Evolutionary conservation across 2,329 filamentous ascomycete genomes (phyloP).

Genomic region (Claviceps sorghi): DNA sequence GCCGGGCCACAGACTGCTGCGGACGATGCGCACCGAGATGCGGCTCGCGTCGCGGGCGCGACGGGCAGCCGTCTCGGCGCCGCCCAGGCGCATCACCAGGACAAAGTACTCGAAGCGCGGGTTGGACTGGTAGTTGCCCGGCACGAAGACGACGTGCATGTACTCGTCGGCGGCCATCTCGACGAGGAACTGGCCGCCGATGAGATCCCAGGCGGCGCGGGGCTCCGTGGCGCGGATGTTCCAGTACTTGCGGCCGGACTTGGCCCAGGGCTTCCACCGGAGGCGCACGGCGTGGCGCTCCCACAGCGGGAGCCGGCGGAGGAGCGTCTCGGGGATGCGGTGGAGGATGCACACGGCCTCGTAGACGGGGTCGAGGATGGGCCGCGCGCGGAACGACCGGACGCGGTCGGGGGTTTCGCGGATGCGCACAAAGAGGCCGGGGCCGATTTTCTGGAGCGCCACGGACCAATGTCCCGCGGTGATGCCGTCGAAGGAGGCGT

Average conservation of each 20-base stretch:
- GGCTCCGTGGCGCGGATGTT: constrained; percentile 1
- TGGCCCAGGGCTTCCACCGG: constrained; percentile 1
- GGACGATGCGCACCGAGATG: not conserved
- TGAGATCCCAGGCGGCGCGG: not conserved
- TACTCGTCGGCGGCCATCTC: constrained; percentile 1
- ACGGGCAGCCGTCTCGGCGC: not conserved
- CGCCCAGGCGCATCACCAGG: not conserved
- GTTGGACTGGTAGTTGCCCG: not conserved
- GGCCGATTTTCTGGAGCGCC: not conserved
- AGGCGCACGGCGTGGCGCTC: constrained; percentile 1
- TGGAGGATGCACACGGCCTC: not conserved
- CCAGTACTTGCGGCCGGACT: not conserved
- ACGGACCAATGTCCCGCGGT: not conserved
- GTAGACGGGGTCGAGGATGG: not conserved
- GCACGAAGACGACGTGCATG: constrained; percentile 1
- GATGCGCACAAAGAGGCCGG: constrained; percentile 1
- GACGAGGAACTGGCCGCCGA: constrained; percentile 1
- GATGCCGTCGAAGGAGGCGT: not conserved
- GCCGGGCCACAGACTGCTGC: not conserved
- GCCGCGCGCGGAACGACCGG: not conserved
- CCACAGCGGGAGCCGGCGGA: not conserved
- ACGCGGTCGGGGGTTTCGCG: not conserved
- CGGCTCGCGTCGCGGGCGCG: not conserved
- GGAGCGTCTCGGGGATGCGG: not conserved
- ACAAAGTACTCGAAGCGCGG: not conserved